Base-by-base conservation (phyloP, 495 filamentous ascomycete species). In the Rusavskia elegans region DNA sequence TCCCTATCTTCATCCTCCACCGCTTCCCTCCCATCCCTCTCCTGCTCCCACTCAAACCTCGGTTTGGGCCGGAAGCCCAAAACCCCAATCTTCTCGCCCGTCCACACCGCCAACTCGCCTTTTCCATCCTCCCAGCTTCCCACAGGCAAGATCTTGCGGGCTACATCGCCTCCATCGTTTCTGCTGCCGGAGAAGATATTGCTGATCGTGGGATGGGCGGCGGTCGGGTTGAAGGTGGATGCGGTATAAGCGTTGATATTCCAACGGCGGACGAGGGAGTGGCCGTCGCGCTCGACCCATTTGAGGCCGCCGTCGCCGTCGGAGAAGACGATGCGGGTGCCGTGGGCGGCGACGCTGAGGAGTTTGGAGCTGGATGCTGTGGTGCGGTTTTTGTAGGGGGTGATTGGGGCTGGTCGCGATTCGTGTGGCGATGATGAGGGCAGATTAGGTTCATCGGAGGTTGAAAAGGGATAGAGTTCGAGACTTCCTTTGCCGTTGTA, bases 401-500 rank as follows among this genome's bases (percentile, higher is more conserved):
- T 62, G 55, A 23, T 11, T 35, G 10, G 3, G 25, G 5, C 13
- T 29, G 3, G 7, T 16, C 9, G 30, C 42, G 30, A 39, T 55
- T 42, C 40, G 40, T 19, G 17, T 10, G 40, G 20, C 20, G 40
- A 42, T 19, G 57, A 50, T 14, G 45, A 36, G 16, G 27, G 29
- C 9, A 39, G 49, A 23, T 25, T 52, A 20, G 56, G 53, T 20
- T 52, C 45, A 4, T 45, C 52, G 10, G 56, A 59, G 45, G 45
- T 55, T 14, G 59, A 57, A 10, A 92, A 66, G 46, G 78, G 78
- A 64, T 95, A 95, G n/a, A 94, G 68, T 61, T 97, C 90, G 10
- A 97, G 71, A 0, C 85, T 89, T 6, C 90, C 90, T 60, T 89
- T 84, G 19, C 86, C 87, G 53, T 93, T 93, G 67, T 97, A 97